These are phyloP conservation scores for Tricholoma sp. DNA, from an alignment of 768 basidiomycete species.

Conservation along the genomic window DNA sequence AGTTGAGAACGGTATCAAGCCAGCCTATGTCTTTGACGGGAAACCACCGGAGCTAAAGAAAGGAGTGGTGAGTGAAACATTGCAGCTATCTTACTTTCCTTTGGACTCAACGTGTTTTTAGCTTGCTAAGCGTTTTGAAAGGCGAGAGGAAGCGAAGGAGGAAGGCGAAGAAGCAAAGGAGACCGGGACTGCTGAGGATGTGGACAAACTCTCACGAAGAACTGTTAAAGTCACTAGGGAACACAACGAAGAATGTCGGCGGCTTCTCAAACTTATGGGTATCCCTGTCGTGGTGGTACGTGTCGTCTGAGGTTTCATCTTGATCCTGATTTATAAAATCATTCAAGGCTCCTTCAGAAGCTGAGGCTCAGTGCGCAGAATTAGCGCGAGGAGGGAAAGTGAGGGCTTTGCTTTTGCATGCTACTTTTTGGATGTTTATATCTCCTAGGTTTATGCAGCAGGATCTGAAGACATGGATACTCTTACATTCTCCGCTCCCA, in stretches of 20 bases:
- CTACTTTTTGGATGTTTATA: neutral
- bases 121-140: conserved; percentile 96
- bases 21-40: conserved; percentile 97
- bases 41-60: conserved; percentile 97
- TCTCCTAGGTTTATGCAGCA: conserved; percentile 81
- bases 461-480: conserved; percentile 99
- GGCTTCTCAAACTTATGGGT: conserved; percentile 88
- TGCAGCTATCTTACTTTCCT: neutral
- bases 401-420: neutral
- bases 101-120: conserved; percentile 25
- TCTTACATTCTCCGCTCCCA: conserved; percentile 89
- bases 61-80: conserved; percentile 71
- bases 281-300: conserved; percentile 91
- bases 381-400: conserved; percentile 95
- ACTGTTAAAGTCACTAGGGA: conserved; percentile 93
- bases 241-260: conserved; percentile 94
- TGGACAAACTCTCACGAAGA: conserved; percentile 85
- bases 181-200: conserved; percentile 87
- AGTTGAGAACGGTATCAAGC: conserved; percentile 98
- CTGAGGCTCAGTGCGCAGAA: conserved; percentile 98
- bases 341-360: conserved; percentile 90
- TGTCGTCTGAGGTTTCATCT: neutral
- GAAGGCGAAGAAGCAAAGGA: conserved; percentile 97
- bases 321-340: neutral
- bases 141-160: conserved; percentile 88